Evolutionary conservation across 495 filamentous ascomycete genomes (phyloP).

Genomic region (Staphylotrichum longicolle): DNA sequence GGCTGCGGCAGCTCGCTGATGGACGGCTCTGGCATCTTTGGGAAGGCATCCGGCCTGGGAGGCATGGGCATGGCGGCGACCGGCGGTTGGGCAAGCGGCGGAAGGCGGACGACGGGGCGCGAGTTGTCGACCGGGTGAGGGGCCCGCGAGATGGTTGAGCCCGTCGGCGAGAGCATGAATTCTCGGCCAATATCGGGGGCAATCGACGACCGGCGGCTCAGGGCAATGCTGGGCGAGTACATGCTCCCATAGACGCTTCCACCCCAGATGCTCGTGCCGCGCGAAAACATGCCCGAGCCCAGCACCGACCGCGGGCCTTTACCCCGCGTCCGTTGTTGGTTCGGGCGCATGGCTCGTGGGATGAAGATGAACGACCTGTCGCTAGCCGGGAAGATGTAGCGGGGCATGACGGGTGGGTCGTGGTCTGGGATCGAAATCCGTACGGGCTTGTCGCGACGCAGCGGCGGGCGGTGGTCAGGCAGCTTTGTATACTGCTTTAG

Average conservation of each 20-base stretch:
- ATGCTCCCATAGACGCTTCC: constrained; percentile 74
- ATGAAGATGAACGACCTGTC: constrained; percentile 99
- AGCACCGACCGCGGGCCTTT: constrained; percentile 63
- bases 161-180: constrained; percentile 68
- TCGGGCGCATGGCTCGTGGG: constrained; percentile 86
- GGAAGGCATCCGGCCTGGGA: constrained; percentile 19
- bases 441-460: constrained; percentile 95
- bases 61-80: constrained; percentile 27
- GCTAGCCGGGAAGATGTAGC: constrained; percentile 85
- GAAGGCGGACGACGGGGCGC: constrained; percentile 83
- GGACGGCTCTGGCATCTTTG: constrained; percentile 34
- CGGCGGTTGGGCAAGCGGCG: constrained; percentile 52
- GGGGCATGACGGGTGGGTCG: constrained; percentile 51
- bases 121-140: constrained; percentile 57
- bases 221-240: constrained; percentile 86
- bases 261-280: constrained; percentile 68
- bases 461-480: constrained; percentile 89
- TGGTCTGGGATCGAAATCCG: constrained; percentile 84
- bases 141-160: constrained; percentile 68
- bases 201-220: constrained; percentile 89
- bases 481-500: constrained; percentile 87
- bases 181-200: constrained; percentile 73
- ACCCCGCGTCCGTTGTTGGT: constrained; percentile 76
- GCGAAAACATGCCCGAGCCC: constrained; percentile 62
- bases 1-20: constrained; percentile 53